phyloP scores from a whole-genome alignment of 2,329 filamentous ascomycete genomes.

The Microsporum audouinii region DNA sequence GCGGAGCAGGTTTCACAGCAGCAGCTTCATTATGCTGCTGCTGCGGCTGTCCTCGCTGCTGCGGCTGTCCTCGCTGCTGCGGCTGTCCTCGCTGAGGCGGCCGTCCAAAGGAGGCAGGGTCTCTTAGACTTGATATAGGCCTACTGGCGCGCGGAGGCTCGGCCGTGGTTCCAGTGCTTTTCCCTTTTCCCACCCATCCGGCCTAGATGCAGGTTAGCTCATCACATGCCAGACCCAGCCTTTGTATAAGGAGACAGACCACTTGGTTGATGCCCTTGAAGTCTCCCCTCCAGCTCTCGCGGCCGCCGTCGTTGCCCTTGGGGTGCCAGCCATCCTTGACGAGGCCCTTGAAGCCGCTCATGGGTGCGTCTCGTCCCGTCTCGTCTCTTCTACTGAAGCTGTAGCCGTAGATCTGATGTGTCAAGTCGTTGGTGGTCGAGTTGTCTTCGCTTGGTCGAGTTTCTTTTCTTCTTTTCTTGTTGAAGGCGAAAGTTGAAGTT shows the following conservation, averaged over 20 bases:
- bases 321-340: conserved; percentile 46
- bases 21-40: not conserved
- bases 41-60: conserved; percentile 30
- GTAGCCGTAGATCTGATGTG: too few relatives aligned
- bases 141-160: conserved; percentile 43
- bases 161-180: conserved; percentile 29
- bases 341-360: conserved; percentile 26
- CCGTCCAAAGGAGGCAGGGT: conserved; percentile 67
- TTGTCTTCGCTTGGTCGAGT: not conserved
- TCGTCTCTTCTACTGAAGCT: too few relatives aligned
- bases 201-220: conserved; percentile 31
- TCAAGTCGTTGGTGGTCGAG: not conserved
- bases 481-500: not conserved
- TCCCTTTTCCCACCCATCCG: conserved; percentile 48
- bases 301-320: conserved; percentile 41
- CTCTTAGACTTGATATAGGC: conserved; percentile 59
- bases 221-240: not conserved
- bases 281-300: conserved; percentile 45
- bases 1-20: conserved; percentile 32
- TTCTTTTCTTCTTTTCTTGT: not conserved
- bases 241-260: conserved; percentile 28
- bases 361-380: not conserved
- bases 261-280: conserved; percentile 48
- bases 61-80: too few relatives aligned
- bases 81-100: conserved; percentile 48